phyloP scores from a whole-genome alignment of 2,329 filamentous ascomycete species.

The Neonectria neomacrospora region DNA sequence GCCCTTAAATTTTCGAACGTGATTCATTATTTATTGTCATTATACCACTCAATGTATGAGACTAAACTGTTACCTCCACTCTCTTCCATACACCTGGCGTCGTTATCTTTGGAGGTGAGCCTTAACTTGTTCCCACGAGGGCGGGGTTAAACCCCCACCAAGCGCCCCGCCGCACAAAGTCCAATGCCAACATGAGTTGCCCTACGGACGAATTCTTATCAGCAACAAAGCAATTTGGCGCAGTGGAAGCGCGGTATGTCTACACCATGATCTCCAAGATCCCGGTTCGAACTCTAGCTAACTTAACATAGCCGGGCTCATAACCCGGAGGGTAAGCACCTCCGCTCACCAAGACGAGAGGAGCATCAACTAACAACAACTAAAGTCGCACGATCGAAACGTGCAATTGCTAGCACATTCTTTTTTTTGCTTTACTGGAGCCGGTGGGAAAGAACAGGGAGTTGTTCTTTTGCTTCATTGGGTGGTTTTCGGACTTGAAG shows the following conservation, averaged over 20 bases:
- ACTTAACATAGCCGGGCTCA: conserved; percentile 24
- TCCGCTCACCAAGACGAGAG: background rate
- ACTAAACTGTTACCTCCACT: background rate
- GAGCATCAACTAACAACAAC: background rate
- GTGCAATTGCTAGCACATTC: conserved; percentile 45
- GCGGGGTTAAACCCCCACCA: background rate
- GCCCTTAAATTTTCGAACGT: too few relatives aligned
- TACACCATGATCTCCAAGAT: background rate
- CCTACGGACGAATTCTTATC: background rate
- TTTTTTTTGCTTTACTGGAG: conserved; percentile 14
- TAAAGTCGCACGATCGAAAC: conserved; percentile 33
- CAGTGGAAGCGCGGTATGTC: conserved; percentile 25
- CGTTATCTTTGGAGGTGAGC: background rate
- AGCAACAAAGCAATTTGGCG: conserved; percentile 15
- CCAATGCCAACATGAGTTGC: background rate
- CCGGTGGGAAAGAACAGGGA: background rate
- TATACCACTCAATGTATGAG: background rate
- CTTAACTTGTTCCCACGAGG: background rate
- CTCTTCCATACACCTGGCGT: too few relatives aligned
- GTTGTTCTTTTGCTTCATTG: background rate
- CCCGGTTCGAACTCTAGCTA: background rate
- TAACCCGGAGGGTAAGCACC: conserved; percentile 36
- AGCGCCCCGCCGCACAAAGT: background rate
- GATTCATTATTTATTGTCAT: background rate
- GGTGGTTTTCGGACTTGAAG: background rate